Base-by-base conservation (phyloP, 2,329 filamentous ascomycete genomes). In the Microdochium paspali region DNA sequence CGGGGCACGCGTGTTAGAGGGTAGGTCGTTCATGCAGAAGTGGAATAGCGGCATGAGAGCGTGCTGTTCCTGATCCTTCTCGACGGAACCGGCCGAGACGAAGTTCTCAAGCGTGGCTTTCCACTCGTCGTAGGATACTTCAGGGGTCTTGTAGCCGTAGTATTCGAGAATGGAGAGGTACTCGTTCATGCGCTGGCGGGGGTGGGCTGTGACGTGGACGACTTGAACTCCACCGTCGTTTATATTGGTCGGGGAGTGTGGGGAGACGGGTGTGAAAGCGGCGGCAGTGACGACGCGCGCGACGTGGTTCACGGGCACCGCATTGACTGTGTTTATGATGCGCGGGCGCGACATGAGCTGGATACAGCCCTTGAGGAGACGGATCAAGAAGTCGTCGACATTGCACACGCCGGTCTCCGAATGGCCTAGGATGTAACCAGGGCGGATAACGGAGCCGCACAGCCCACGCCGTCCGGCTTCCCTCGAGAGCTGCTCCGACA, bases 371-470 rank as follows among this genome's bases (percentile, higher is more conserved):
- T 96, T 95, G 48, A 84, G 69, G 68, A 96, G 80, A 32, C 91
- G 81, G 53, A 95, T 78, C 6, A 97, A 69, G 71, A 96, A 97
- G 66, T 96, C 91, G 59, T 97, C 91, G 1, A 83, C 90, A 63
- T 85, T 88, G 62, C 70, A 85, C 52, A 79, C 78, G 46, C 90
- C 90, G 12, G 77, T 81, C 42, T 72, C 66, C 1, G 79, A 76
- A 61, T 90, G 82, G 23, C 90, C 91, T 3, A 85, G 74, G 31
- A 96, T 82, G 62, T 96, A 96, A 25, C 91, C 90, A 3, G 91
- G 85, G 12, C 91, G 81, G 44, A 95, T 73, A 39, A 95, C 79
- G 21, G 83, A 77, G 15, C 88, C 90, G 15, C 68, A 71, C 2
- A 96, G 77, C 12, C 91, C 90, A 48, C 87, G 78, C 48, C 72